phyloP scores from a whole-genome alignment of 2,329 filamentous ascomycete species.

The Metarhizium album region DNA sequence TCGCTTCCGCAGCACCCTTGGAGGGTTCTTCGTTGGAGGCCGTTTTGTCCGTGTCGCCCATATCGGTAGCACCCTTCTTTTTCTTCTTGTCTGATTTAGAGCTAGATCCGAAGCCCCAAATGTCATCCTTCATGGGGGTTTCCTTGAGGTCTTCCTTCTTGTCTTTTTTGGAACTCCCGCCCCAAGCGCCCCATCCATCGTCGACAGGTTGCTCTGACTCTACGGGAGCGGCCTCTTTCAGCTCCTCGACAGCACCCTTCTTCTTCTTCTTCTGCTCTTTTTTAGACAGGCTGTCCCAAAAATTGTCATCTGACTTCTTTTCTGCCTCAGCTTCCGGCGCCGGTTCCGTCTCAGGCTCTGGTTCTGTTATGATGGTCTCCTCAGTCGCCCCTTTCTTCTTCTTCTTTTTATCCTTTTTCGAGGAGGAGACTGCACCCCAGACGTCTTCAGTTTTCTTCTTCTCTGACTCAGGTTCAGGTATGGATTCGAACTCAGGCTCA shows the following conservation, averaged over 20 bases:
- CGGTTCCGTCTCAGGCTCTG: slow-evolving; percentile 7
- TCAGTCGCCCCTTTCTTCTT: slow-evolving; percentile 13
- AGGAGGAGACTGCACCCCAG: slow-evolving; percentile 15
- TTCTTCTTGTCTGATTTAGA: slow-evolving; percentile 30
- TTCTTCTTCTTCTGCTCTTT: slow-evolving; percentile 14
- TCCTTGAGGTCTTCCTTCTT: slow-evolving; percentile 13
- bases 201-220: slow-evolving; percentile 3
- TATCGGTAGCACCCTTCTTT: slow-evolving; percentile 28
- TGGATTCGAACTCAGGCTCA: not conserved
- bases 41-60: slow-evolving; percentile 19
- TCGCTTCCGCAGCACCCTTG: slow-evolving; percentile 19
- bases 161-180: slow-evolving; percentile 18
- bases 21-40: slow-evolving; percentile 15
- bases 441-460: slow-evolving; percentile 20
- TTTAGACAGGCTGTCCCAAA: slow-evolving; percentile 5
- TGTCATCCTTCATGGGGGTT: slow-evolving; percentile 10
- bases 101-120: slow-evolving; percentile 14
- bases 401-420: slow-evolving; percentile 21
- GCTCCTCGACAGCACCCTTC: slow-evolving; percentile 11
- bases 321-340: slow-evolving; percentile 10
- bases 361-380: slow-evolving; percentile 12
- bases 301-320: slow-evolving; percentile 9
- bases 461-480: slow-evolving; percentile 11
- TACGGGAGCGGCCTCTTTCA: slow-evolving; percentile 8
- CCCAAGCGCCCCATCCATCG: slow-evolving; percentile 16